Base-by-base conservation (phyloP, 345 rosid species). In the Hypericum androsaemum region DNA sequence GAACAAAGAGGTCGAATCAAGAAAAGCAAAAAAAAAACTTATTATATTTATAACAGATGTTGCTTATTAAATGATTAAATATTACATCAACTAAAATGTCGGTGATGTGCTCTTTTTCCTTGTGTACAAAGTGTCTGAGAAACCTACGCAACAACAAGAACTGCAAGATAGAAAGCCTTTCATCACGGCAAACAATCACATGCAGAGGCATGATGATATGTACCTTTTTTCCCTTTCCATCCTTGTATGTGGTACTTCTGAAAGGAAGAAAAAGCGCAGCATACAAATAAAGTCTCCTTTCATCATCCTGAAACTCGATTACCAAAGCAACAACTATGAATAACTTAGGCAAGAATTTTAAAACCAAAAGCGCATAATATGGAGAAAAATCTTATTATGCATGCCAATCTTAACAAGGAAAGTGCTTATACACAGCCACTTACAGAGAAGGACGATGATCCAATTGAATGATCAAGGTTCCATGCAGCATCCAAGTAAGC, bases 181-280 rank as follows among this genome's bases (percentile, higher is more conserved):
- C 32, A 1, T 22, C n/a, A 22, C 1, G 32, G 32, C 1, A 22
- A 22, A 22, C 32, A 22, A 22, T 22, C 4, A 22, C 4, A 22
- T 22, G 32, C 32, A 1, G 46, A 37, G 16, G 7, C 10, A 8
- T 7, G 36, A 41, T 48, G 0, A 12, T 6, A 7, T 5, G 16
- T 61, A 90, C 98, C 95, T 56, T 64, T 79, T 78, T 87, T 14
- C 77, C 77, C 69, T 87, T 90, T 22, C 61, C 64, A 69, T 81
- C 87, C 70, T 60, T 61, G 61, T 80, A 84, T 32, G 67, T 50
- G 39, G 64, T 68, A 54, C 70, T 55, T 61, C 84, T 72, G 39
- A 87, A 64, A 22, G 96, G 94, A 55, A 84, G 81, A 79, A 90
- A 90, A 43, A 90, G 61, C 50, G 98, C 88, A 52, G 95, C 77